phyloP scores from a whole-genome alignment of 2,329 filamentous ascomycete genomes.

The Alternaria angustiovoidea region DNA sequence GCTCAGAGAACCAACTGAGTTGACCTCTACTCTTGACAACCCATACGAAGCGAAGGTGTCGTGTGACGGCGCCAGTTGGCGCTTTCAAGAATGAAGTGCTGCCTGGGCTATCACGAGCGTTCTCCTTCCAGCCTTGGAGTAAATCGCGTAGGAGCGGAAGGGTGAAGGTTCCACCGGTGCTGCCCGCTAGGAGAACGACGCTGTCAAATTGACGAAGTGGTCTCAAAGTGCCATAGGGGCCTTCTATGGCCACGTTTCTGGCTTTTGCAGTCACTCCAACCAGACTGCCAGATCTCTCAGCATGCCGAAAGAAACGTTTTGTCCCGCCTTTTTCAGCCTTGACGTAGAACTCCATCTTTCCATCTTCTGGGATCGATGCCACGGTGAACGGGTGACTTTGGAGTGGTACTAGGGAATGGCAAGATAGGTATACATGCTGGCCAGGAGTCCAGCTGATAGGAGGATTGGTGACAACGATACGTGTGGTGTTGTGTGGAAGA shows the following conservation, averaged over 20 bases:
- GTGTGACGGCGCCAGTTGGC: conserved; percentile 52
- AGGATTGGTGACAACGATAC: conserved; percentile 64
- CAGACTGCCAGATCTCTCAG: conserved; percentile 51
- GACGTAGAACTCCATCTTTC: conserved; percentile 64
- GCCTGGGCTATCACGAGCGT: conserved; percentile 13
- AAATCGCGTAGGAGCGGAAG: conserved; percentile 65
- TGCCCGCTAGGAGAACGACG: conserved; percentile 66
- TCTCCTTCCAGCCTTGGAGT: conserved; percentile 57
- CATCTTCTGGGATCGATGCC: conserved; percentile 63
- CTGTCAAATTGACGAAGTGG: conserved; percentile 68
- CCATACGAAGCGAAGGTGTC: conserved; percentile 65
- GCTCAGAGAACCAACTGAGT: conserved; percentile 61
- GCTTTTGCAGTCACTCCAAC: conserved; percentile 20
- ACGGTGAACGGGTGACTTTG: conserved; percentile 73
- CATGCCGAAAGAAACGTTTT: conserved; percentile 59
- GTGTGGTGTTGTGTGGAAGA: conserved; percentile 64
- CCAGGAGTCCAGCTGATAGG: conserved; percentile 67
- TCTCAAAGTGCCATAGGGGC: conserved; percentile 62
- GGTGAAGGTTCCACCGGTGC: conserved; percentile 67
- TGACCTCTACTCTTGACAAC: conserved; percentile 64
- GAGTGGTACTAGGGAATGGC: conserved; percentile 63
- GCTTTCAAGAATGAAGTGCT: conserved; percentile 26
- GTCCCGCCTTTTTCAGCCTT: conserved; percentile 64
- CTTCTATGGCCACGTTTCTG: conserved; percentile 60
- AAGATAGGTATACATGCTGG: conserved; percentile 70